phyloP scores from a whole-genome alignment of 1,284 basidiomycete genomes.

The Fomitopsis schrenkii region DNA sequence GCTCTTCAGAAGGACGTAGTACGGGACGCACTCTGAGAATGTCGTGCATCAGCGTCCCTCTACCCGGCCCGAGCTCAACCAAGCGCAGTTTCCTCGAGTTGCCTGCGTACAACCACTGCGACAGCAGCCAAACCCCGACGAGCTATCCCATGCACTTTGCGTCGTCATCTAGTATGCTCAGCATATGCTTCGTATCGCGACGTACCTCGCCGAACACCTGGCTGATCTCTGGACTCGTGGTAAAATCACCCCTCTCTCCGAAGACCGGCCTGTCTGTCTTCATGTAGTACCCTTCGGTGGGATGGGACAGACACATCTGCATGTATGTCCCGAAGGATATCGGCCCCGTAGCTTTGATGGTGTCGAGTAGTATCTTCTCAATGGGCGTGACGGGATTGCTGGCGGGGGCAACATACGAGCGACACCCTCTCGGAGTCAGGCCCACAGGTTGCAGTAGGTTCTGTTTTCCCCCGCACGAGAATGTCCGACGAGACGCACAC shows the following conservation, averaged over 20 bases:
- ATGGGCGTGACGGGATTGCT: slow-evolving; percentile 23
- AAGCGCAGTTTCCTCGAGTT: slow-evolving; percentile 57
- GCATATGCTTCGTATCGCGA: not conserved
- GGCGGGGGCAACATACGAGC: slow-evolving; percentile 6
- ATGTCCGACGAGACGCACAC: not conserved
- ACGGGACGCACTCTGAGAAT: slow-evolving; percentile 71
- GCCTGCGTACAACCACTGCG: slow-evolving; percentile 69
- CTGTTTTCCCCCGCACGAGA: not conserved
- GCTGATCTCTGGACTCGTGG: slow-evolving; percentile 95
- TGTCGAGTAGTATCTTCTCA: slow-evolving; percentile 65
- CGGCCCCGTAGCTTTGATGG: slow-evolving; percentile 80
- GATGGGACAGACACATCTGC: slow-evolving; percentile 84
- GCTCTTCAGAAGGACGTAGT: not conserved
- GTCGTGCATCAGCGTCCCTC: slow-evolving; percentile 91
- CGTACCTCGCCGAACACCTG: slow-evolving; percentile 96
- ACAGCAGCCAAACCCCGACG: slow-evolving; percentile 82
- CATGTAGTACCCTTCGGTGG: slow-evolving; percentile 88
- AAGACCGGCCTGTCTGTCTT: slow-evolving; percentile 72
- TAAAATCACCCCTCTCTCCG: slow-evolving; percentile 89
- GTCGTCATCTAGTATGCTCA: slow-evolving; percentile 31
- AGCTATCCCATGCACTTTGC: slow-evolving; percentile 47
- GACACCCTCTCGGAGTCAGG: not conserved
- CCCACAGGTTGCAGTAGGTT: not conserved
- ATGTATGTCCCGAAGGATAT: slow-evolving; percentile 86
- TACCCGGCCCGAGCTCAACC: slow-evolving; percentile 92